Evolutionary conservation across 1,139 yeast species (phyloP), one percentile per base, ranked within the genome.

Genomic region (Suhomyces bribrorum): DNA sequence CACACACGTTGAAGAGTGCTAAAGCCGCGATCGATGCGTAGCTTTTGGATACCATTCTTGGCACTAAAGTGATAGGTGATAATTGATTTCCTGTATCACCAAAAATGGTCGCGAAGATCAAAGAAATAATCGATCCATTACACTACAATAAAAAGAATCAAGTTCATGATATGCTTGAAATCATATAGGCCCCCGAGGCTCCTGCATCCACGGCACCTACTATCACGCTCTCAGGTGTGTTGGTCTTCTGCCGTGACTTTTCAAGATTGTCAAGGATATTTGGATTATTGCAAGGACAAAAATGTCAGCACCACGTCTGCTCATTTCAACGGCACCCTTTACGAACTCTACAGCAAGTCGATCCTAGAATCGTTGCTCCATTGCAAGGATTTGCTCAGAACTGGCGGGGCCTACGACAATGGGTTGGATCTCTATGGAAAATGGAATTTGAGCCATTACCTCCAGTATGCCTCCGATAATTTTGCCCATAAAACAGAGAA

Each of bases 391-490:
- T 36, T 71, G 31, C 36, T 55, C 5, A 55, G 69, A 18, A 56
- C 59, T 4, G 95, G 95, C 2, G 92, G 94, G 0, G 68, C 86
- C 0, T 76, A 77, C 44, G 95, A 86, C 53, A 75, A 77, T 36
- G 95, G 95, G 0, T 70, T 85, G 5, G 95, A 86, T 56, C 64
- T 86, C 1, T 61, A 72, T 11, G 87, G 86, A 0, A 63, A 64
- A 32, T 82, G 88, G 88, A 67, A 78, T 41, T 53, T 81, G 18
- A 35, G 48, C 2, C 54, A 53, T 15, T 67, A 59, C 44, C 57
- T 59, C 46, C 41, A 50, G 14, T 26, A 29, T 9, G 26, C 40
- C 5, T 11, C n/a, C n/a, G 12, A 23, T n/a, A 6, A 26, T 14
- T 26, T 32, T 2, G 20, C 20, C 7, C 18, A 20, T n/a, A 14